Evolutionary conservation across 2,329 filamentous ascomycete genomes (phyloP), one percentile per base, ranked within the genome.

Genomic region (Cladosporium sp.): DNA sequence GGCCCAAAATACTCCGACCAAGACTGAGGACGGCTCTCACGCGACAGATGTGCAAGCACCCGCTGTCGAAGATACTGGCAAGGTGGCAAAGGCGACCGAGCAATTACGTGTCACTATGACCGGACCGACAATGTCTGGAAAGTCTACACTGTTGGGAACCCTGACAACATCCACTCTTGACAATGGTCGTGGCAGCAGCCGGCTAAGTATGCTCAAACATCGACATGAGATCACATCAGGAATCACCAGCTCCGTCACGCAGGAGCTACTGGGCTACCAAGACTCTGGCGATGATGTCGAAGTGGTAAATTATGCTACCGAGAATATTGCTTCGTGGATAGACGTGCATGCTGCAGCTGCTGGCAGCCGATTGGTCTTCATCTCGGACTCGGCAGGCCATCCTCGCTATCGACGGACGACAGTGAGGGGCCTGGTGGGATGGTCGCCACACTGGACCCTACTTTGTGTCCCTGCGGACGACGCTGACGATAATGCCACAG

Each of bases 381-480:
- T 97, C 6, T 90, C 92, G 0, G 94, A 99, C 73, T 95, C 93
- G 47, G 93, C 93, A 15, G 94, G 94, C 0, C 90, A 96, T 64
- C 88, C 92, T 38, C 86, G 92, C 45, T 99, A 94, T 73, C 84
- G 92, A 50, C 87, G 94, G 58, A 97, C 93, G 5, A 93, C 91
- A 2, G 80, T 97, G 55, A 85, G 93, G 60, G 92, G 92, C 0
- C 79, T 99, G n/a, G 83, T 99, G 63, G 94, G 92, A 47, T 97
- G 94, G 92, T 89, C 90, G 38, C 94, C 94, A 8, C 92, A 97
- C 71, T 99, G 94, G 88, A 92, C 90, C 1, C 74, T 96, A 20
- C 80, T 97, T 2, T 97, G 95, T 65, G 85, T 97, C 61, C 86
- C 91, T 49, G 91, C 90, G 37, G 89, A 94, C 68, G 88, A 88